Percentiles rank a stretch among this genome's conserved stretches.
phyloP scores from a whole-genome alignment of 2,329 filamentous ascomycete species.

The Triangularia setosa region DNA sequence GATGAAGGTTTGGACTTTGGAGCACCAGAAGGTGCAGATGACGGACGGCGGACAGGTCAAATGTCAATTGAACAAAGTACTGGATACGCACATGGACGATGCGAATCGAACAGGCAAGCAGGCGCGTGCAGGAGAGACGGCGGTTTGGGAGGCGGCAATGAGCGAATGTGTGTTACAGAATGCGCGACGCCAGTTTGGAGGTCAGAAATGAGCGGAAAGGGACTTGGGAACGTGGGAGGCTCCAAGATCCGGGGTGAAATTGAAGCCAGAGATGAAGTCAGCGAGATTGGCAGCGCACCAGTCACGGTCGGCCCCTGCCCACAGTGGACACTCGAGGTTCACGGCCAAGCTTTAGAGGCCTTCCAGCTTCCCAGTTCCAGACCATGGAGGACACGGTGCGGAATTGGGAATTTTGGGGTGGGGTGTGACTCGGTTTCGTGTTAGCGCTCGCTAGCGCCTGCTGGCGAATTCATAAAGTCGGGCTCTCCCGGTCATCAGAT shows the following conservation, averaged over 20 bases:
- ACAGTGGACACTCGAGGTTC: background rate
- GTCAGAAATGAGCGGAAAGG: conserved; percentile 19
- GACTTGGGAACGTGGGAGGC: conserved; percentile 8
- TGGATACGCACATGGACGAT: conserved; percentile 1
- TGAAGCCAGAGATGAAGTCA: conserved; percentile 28
- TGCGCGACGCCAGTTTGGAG: conserved; percentile 9
- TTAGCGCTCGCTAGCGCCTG: background rate
- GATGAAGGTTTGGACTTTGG: background rate
- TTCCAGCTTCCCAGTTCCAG: background rate
- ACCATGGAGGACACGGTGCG: background rate
- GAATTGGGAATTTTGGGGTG: background rate
- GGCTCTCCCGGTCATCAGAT: background rate
- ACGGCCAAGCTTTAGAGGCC: background rate
- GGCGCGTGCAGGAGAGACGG: background rate
- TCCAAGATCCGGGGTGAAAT: conserved; percentile 19
- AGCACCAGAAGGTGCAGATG: background rate
- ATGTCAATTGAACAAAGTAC: conserved; percentile 5
- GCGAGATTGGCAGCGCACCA: conserved; percentile 19
- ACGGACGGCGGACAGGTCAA: background rate
- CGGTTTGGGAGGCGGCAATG: background rate
- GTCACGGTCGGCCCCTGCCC: conserved; percentile 3
- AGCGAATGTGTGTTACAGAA: conserved; percentile 14
- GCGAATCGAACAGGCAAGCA: background rate
- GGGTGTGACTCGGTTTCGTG: background rate
- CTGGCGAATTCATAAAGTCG: background rate